phyloP scores from a whole-genome alignment of 345 rosid genomes.

The Citropsis articulata region DNA sequence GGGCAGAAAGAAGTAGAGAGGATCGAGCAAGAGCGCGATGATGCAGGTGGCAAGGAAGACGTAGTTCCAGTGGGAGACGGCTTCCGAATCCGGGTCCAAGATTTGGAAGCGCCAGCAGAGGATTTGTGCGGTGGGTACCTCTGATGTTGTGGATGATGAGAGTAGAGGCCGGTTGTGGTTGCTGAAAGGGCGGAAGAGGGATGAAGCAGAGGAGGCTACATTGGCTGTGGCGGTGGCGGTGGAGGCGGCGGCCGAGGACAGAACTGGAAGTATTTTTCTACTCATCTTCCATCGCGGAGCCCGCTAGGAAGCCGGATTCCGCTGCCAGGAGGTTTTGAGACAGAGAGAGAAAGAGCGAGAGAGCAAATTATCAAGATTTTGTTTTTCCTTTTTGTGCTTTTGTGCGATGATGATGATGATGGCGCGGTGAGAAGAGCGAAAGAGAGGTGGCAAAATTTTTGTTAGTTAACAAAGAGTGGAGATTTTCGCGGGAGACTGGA shows the following conservation, averaged over 20 bases:
- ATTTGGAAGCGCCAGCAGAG: conserved; percentile 79
- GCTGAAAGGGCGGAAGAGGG: conserved; percentile 13
- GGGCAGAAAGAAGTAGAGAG: conserved; percentile 75
- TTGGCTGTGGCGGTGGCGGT: background rate
- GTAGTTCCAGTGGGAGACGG: conserved; percentile 83
- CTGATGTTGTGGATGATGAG: conserved; percentile 36
- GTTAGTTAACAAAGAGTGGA: background rate
- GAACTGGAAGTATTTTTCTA: conserved; percentile 23
- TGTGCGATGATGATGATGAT: background rate
- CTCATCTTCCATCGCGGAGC: conserved; percentile 59
- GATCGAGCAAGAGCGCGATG: conserved; percentile 84
- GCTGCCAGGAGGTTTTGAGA: conserved; percentile 8
- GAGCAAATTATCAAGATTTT: background rate
- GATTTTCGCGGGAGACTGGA: conserved; percentile 36
- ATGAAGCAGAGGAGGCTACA: background rate
- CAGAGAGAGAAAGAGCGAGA: background rate
- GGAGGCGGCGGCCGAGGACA: conserved; percentile 4
- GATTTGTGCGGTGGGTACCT: conserved; percentile 32
- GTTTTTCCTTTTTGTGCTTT: background rate
- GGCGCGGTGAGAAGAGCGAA: background rate
- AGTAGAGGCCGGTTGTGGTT: conserved; percentile 20
- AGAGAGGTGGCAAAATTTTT: conserved; percentile 6
- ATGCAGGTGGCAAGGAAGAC: conserved; percentile 72
- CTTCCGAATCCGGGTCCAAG: conserved; percentile 87
- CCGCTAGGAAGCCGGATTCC: conserved; percentile 40